Base-by-base conservation (phyloP, 2,329 filamentous ascomycete genomes). In the Aspergillus texensis region DNA sequence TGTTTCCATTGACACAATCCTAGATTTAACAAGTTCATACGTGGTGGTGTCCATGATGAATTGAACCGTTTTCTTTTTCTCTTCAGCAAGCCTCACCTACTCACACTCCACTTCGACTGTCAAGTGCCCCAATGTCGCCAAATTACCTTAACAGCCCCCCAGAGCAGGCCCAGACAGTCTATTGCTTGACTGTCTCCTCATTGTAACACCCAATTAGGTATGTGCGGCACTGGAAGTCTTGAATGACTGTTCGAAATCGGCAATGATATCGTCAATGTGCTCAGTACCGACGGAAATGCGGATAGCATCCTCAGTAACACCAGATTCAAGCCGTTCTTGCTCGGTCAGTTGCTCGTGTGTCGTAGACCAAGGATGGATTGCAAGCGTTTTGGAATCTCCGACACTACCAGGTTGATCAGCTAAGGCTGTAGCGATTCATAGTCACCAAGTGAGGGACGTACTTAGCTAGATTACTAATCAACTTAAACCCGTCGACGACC, bases 261-360 rank as follows among this genome's bases (percentile, higher is more conserved):
- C 91, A 74, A 97, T 95, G 73, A 98, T 97, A 75, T 98, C 94
- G 81, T 97, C 94, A 76, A 98, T 96, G 78, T 97, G 93, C 82
- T 98, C 94, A 0, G 91, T 96, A 58, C 94, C 94, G 63, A 97
- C 94, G 0, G 94, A 97, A 74, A 98, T 95, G 67, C 94, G 91
- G 79, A 98, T 97, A 45, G 94, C 88, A 74, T 96, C 94, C 85
- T 93, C 77, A 19, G 92, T 95, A 12, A 95, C 92, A 71, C 94
- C 94, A 26, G 92, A 94, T 75, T 82, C 88, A 58, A 85, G 76
- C 80, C 89, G 92, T 84, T 97, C 94, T 75, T 93, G 86, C 34
- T 94, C 91, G 28, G 84, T 88, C 62, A 98, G 85, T 82, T 98
- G 94, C 83, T 96, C 91, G 78, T 98, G 94, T 2, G 94, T 98